These are phyloP conservation scores for Marchantia polymorpha DNA, from an alignment of 225 moss, liverwort and hornwort genomes.

Conservation along the genomic window DNA sequence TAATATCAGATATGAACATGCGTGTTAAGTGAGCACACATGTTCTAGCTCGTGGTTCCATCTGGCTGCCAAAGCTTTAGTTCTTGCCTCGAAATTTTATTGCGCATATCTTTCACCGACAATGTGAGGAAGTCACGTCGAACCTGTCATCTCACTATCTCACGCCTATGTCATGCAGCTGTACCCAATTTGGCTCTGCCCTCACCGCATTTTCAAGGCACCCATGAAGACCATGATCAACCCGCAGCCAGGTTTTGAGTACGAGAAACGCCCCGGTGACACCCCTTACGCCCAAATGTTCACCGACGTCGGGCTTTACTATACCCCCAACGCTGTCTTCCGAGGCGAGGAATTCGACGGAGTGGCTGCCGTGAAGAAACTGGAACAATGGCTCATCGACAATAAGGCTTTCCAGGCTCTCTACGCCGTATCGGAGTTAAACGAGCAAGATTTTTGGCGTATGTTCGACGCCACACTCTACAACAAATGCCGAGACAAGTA, in stretches of 20 bases:
- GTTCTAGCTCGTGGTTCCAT: too few relatives aligned
- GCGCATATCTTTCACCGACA: too few relatives aligned
- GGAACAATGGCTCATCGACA: conserved; percentile 92
- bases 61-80: too few relatives aligned
- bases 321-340: conserved; percentile 79
- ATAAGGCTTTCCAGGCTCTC: conserved; percentile 71
- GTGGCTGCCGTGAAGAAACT: conserved; percentile 64
- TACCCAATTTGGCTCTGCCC: conserved; percentile 97
- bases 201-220: conserved; percentile 89
- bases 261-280: conserved; percentile 65
- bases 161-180: conserved; percentile 43
- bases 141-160: background rate
- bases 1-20: background rate
- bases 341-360: conserved; percentile 89
- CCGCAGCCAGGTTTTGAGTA: conserved; percentile 83
- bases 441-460: conserved; percentile 92
- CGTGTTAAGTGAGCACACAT: background rate
- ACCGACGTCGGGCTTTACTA: conserved; percentile 93
- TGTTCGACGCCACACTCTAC: conserved; percentile 86
- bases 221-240: conserved; percentile 71
- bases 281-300: conserved; percentile 87
- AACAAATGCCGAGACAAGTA: conserved; percentile 89
- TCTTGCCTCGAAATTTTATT: too few relatives aligned
- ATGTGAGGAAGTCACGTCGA: too few relatives aligned
- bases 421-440: conserved; percentile 91